A percentile compares a stretch with the other conserved stretches of the same genome.
Evolutionary conservation across 148 eudicot species (phyloP).

Genomic region (Chenopodium suecicum): DNA sequence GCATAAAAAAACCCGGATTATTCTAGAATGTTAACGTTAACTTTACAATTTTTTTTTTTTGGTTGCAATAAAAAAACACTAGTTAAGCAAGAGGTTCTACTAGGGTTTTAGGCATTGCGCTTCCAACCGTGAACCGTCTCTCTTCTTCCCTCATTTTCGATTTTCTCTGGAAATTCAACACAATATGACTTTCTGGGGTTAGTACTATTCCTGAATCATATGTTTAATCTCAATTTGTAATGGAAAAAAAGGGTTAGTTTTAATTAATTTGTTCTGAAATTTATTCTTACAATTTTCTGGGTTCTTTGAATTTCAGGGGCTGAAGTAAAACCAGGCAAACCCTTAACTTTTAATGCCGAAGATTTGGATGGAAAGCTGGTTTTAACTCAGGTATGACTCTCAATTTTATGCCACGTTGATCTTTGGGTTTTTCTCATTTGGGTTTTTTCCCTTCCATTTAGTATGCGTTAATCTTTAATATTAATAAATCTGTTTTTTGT

Average conservation of each 20-base stretch:
- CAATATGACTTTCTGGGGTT: constrained; percentile 44
- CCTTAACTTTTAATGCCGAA: constrained; percentile 35
- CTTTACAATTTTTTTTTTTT: neutral
- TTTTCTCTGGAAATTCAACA: neutral
- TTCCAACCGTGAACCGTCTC: neutral
- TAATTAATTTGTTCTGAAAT: neutral
- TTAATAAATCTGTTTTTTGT: no score
- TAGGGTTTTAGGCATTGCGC: constrained; percentile 30
- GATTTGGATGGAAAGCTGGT: constrained; percentile 55
- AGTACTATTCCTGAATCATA: neutral
- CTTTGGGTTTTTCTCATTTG: neutral
- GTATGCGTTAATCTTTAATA: no score
- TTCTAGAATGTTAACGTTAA: constrained; percentile 3
- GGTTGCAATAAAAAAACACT: neutral
- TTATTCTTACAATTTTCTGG: neutral
- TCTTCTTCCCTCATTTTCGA: neutral
- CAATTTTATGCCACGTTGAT: neutral
- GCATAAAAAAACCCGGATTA: neutral
- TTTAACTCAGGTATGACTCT: constrained; percentile 61
- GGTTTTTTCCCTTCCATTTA: neutral
- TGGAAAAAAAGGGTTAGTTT: neutral
- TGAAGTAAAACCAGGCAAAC: constrained; percentile 42
- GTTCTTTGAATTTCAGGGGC: constrained; percentile 26
- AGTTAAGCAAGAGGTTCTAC: constrained; percentile 17
- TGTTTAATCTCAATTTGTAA: neutral